phyloP scores from a whole-genome alignment of 1,139 yeast genomes.

The Lodderomyces metapsilosis region DNA sequence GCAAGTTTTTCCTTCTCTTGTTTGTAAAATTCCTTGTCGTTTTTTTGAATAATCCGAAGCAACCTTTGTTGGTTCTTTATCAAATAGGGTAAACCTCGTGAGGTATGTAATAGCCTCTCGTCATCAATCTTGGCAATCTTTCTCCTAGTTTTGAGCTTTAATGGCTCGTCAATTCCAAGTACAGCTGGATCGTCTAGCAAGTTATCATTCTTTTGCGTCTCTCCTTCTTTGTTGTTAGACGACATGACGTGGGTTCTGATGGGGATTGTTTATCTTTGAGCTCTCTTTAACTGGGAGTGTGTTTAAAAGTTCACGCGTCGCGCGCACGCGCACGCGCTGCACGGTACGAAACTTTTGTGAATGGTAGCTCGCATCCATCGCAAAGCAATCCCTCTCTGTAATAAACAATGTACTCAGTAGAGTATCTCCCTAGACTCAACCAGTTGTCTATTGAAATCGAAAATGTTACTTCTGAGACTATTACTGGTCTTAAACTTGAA shows the following conservation, averaged over 20 bases:
- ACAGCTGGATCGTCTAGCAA: constrained; percentile 23
- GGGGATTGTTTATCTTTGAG: too few species aligned
- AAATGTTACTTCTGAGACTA: not conserved
- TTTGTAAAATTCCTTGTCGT: constrained; percentile 26
- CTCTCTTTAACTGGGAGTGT: too few species aligned
- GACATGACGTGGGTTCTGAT: not conserved
- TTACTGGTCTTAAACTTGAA: not conserved
- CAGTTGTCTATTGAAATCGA: constrained; percentile 18
- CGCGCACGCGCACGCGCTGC: too few species aligned
- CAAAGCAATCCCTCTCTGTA: too few species aligned
- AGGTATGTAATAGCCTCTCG: constrained; percentile 40
- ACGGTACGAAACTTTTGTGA: too few species aligned
- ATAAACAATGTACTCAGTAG: constrained; percentile 40
- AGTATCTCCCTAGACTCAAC: constrained; percentile 39
- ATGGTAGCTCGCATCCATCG: not conserved
- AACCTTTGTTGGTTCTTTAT: constrained; percentile 39
- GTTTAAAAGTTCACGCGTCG: not conserved
- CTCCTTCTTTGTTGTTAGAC: not conserved
- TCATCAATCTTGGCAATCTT: constrained; percentile 47
- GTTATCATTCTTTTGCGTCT: constrained; percentile 3
- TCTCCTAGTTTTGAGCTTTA: constrained; percentile 24
- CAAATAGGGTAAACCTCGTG: constrained; percentile 49
- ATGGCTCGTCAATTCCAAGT: constrained; percentile 43
- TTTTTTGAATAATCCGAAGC: constrained; percentile 23
- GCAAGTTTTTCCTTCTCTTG: constrained; percentile 12